Conservation (phyloP, 1,284 basidiomycete genomes). For the Exsudoporus floridanus region DNA sequence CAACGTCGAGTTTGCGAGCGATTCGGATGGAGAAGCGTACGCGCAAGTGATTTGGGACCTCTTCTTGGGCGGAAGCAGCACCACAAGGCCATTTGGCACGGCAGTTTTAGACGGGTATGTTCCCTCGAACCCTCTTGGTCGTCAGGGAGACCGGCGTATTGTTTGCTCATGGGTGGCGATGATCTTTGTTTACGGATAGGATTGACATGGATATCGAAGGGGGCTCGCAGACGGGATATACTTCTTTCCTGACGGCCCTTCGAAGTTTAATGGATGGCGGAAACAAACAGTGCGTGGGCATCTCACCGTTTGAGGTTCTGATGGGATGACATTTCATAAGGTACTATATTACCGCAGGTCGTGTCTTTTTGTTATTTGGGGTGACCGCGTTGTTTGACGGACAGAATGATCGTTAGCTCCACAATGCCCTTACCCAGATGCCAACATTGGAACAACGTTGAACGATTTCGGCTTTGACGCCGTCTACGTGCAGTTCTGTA, state of each 20-base stretch:
- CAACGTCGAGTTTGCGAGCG: constrained; percentile 50
- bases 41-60: constrained; percentile 64
- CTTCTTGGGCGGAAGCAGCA: constrained; percentile 53
- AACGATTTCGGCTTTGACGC: constrained; percentile 60
- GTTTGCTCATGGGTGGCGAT: constrained; percentile 1
- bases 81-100: constrained; percentile 57
- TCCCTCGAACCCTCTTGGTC: background rate
- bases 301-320: background rate
- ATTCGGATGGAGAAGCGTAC: constrained; percentile 50
- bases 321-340: constrained; percentile 31
- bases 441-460: constrained; percentile 52
- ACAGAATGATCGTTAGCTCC: constrained; percentile 40
- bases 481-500: constrained; percentile 61
- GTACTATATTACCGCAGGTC: constrained; percentile 56
- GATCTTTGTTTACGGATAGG: constrained; percentile 31
- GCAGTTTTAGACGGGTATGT: constrained; percentile 65
- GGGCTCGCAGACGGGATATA: constrained; percentile 50
- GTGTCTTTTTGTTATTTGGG: background rate
- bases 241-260: constrained; percentile 54
- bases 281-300: constrained; percentile 46
- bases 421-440: constrained; percentile 68
- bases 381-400: background rate
- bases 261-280: constrained; percentile 48
- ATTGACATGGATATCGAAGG: constrained; percentile 70
- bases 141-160: constrained; percentile 1